Evolutionary conservation across 139 green algal genomes (phyloP).

Genomic region (Chlorella sp.): DNA sequence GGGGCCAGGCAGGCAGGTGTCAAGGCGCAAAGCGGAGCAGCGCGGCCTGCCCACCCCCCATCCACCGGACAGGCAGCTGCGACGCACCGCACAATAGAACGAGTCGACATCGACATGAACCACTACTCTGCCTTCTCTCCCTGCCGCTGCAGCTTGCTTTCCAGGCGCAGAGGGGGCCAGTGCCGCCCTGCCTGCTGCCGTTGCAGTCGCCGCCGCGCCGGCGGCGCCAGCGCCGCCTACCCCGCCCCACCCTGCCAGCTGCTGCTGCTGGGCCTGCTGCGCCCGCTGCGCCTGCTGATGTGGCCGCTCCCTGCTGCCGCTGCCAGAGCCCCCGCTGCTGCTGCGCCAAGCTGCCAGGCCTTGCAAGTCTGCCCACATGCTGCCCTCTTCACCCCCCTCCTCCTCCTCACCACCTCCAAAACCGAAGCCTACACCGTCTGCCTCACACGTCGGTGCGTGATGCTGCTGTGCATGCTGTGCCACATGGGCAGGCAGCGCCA

Average conservation of each 20-base stretch:
- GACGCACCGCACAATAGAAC: constrained; percentile 63
- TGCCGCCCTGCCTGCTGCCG: neutral
- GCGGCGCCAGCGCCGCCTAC: neutral
- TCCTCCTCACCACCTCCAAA: neutral
- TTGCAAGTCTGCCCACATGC: constrained; percentile 14
- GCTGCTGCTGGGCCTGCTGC: neutral
- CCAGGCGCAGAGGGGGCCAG: neutral
- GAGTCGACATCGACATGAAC: constrained; percentile 57
- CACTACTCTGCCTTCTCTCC: neutral
- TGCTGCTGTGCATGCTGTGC: neutral
- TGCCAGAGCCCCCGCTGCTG: neutral
- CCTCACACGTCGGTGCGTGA: neutral
- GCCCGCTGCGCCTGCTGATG: neutral
- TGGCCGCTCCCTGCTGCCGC: neutral
- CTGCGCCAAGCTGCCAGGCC: constrained; percentile 3
- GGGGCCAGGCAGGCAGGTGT: too few species aligned
- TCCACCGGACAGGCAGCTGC: neutral
- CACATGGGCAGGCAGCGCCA: neutral
- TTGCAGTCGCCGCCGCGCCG: neutral
- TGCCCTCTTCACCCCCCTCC: neutral
- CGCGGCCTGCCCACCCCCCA: too few species aligned
- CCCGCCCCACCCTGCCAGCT: neutral
- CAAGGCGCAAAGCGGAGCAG: too few species aligned
- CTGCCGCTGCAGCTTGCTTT: neutral
- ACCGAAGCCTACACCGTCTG: neutral